Base-by-base conservation (phyloP, 225 moss, liverwort and hornwort species). In the Asterella californica region DNA sequence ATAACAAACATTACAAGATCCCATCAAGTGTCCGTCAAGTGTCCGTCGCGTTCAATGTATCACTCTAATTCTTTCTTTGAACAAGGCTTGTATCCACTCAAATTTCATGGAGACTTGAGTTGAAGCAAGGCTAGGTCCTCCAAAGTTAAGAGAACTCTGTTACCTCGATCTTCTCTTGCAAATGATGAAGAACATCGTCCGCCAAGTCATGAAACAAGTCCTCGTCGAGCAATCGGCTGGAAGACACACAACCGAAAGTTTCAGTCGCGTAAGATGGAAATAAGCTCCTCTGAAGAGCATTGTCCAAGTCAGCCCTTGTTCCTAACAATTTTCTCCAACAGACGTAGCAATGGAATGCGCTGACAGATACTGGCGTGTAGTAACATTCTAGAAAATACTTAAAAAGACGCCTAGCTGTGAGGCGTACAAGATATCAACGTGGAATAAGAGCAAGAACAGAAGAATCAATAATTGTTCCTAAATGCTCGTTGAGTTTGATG, bases 101-200 rank as follows among this genome's bases (percentile, higher is more conserved):
- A 38, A 8, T 71, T 71, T 27, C 47, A 15, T 0, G 2, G 21
- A 30, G 27, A 49, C 52, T 33, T 17, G 36, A 67, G 30, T 64
- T n/a, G 1, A 36, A 4, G 5, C 6, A 33, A 34, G 52, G 6
- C 10, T n/a, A n/a, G n/a, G n/a, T n/a, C 29, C 10, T 59, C 21
- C 71, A 50, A 17, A 45, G 27, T 25, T 42, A 72, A 25, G 53
- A 36, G 33, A 34, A 29, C 46, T 30, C 33, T 24, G 37, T 36
- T 81, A 94, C 97, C 84, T 94, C 94, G 74, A 99, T 85, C 85
- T 88, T 93, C 76, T 93, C 94, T 87, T 94, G 94, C 86, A 99
- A 88, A 37, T 80, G 81, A 80, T 94, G 82, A 69, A 94, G 88
- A 73, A 87, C 86, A 66, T 86, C 87, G 75, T 90, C 93, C 74